Evolutionary conservation across 495 filamentous ascomycete genomes (phyloP), one percentile per base, ranked within the genome.

Genomic region (Hyaloscypha variabilis): DNA sequence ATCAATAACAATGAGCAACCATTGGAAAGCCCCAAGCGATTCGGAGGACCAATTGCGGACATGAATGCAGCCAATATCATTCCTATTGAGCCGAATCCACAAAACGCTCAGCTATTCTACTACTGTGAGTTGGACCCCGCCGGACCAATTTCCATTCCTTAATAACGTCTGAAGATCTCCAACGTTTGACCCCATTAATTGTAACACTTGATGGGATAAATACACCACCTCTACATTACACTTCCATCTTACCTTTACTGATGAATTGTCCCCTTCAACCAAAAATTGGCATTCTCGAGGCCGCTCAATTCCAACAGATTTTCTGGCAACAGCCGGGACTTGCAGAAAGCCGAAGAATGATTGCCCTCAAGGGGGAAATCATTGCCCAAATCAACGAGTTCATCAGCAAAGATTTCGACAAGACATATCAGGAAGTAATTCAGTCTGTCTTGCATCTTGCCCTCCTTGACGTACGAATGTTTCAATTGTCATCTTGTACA

Each of bases 391-490:
- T 54, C 51, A 54, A 54, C 51, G 23, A 54, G 19, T 25, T 54
- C 11, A 24, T 54, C 25, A 28, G 19, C 10, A 28, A 54, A 8
- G 51, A 54, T 28, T 54, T 28, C 25, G 26, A 8, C 25, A 24
- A 54, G 51, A 54, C 51, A 1, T 54, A 54, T 28, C 51, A 25
- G 25, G 51, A 54, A 54, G 51, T 23, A 54, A 54, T 54, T 25
- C 51, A 54, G 25, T 24, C 51, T 54, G 51, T 54, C 51, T 17
- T 54, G 26, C 51, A 54, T 54, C 6, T 54, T 25, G 51, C 51
- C 26, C 51, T 54, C 26, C 51, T 54, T 28, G 51, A 54, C 6
- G 49, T 24, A 51, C n/a, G 49, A 51, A 24, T 8, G n/a, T 6
- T 24, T 19, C 49, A 51, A 51, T n/a, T 6, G n/a, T 6, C 17